phyloP scores from a whole-genome alignment of 345 rosid genomes.

The Ailanthus altissimus region DNA sequence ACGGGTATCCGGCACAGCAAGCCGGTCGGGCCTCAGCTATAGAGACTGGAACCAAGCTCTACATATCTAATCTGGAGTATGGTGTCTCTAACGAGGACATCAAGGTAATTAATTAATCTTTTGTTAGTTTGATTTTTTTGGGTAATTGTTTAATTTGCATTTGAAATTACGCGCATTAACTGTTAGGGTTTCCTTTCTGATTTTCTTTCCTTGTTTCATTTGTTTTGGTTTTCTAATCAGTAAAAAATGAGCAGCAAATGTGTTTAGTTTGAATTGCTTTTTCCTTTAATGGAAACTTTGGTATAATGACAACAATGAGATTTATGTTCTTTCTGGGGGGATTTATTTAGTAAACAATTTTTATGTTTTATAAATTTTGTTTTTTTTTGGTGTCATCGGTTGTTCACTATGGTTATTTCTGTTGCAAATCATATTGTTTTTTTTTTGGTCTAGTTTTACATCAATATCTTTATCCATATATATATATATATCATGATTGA shows the following conservation, averaged over 20 bases:
- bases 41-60: conserved; percentile 96
- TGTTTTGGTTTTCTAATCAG: background rate
- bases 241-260: background rate
- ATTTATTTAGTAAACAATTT: background rate
- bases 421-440: background rate
- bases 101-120: conserved; percentile 48
- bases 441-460: background rate
- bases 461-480: too few species aligned
- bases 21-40: conserved; percentile 60
- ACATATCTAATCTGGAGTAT: conserved; percentile 82
- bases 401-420: background rate
- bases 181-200: background rate
- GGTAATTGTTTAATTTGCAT: background rate
- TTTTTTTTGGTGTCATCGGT: background rate
- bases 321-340: background rate
- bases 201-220: background rate
- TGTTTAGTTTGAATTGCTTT: background rate
- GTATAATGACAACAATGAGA: too few species aligned
- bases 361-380: background rate
- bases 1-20: conserved; percentile 41
- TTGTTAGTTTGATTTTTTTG: background rate
- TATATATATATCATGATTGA: too few species aligned
- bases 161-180: background rate
- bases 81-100: conserved; percentile 96
- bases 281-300: background rate